Evolutionary conservation across 768 basidiomycete genomes (phyloP).

Genomic region (Hypholoma fasciculare): DNA sequence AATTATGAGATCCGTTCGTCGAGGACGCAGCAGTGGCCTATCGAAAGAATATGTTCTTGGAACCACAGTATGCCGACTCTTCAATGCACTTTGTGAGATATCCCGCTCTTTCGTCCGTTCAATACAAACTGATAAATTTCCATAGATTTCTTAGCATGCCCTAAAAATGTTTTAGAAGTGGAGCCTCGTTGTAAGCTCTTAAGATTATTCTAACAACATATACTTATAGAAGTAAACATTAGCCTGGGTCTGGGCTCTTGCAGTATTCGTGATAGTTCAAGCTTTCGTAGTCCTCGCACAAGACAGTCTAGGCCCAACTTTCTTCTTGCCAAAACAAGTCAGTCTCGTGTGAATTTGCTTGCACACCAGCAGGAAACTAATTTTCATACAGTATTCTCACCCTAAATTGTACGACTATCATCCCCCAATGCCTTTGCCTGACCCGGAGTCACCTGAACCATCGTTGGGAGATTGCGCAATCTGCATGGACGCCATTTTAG

Average conservation of each 20-base stretch:
- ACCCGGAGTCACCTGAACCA: conserved; percentile 74
- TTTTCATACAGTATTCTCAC: conserved; percentile 50
- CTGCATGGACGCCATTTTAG: conserved; percentile 85
- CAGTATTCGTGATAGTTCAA: conserved; percentile 60
- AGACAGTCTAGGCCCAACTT: conserved; percentile 74
- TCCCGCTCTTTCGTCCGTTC: background rate
- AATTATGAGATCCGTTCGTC: conserved; percentile 72
- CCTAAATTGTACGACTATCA: conserved; percentile 82
- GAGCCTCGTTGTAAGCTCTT: conserved; percentile 61
- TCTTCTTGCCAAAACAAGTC: conserved; percentile 78
- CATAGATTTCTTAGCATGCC: conserved; percentile 80
- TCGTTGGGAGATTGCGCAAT: conserved; percentile 88
- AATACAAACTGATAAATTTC: background rate
- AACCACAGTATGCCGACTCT: conserved; percentile 70
- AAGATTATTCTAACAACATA: background rate
- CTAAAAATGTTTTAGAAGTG: conserved; percentile 84
- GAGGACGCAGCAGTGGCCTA: conserved; percentile 71
- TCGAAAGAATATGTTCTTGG: conserved; percentile 73
- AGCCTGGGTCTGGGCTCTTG: conserved; percentile 71
- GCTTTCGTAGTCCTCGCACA: conserved; percentile 64
- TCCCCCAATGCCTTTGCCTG: conserved; percentile 69
- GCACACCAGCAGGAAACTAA: background rate
- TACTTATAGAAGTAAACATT: background rate
- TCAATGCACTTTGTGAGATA: conserved; percentile 71
- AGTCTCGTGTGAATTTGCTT: conserved; percentile 20